Evolutionary conservation across 768 basidiomycete genomes (phyloP).

Genomic region (Mrakia blollopis): DNA sequence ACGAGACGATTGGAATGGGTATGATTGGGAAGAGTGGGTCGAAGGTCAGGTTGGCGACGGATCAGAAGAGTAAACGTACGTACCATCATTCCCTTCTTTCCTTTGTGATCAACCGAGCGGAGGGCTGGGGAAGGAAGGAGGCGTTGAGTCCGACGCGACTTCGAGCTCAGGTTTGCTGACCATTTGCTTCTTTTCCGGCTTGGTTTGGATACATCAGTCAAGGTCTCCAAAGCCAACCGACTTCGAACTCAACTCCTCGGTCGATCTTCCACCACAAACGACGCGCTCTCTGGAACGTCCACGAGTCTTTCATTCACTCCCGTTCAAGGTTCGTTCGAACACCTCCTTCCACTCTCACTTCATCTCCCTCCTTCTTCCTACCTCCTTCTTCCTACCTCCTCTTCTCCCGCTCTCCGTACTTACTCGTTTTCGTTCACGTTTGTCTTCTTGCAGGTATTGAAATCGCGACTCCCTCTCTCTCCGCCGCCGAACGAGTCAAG

Average conservation of each 20-base stretch:
- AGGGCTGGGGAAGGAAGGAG: too few species aligned
- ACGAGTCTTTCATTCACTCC: constrained; percentile 93
- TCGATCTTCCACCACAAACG: constrained; percentile 57
- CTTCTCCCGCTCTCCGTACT: constrained; percentile 1
- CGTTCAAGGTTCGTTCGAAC: constrained; percentile 63
- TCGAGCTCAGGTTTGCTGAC: background rate
- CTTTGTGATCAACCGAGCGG: too few species aligned
- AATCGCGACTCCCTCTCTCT: constrained; percentile 69
- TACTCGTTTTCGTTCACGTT: constrained; percentile 1
- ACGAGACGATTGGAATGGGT: constrained; percentile 94
- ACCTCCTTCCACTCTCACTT: background rate
- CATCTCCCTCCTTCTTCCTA: too few species aligned
- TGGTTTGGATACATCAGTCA: constrained; percentile 56
- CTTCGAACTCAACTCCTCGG: constrained; percentile 79
- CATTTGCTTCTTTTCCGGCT: background rate
- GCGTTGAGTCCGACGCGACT: background rate
- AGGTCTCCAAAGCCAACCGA: constrained; percentile 91
- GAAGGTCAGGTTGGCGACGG: constrained; percentile 72
- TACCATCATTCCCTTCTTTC: constrained; percentile 20
- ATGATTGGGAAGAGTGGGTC: constrained; percentile 93
- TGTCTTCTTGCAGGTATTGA: constrained; percentile 64
- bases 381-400: background rate
- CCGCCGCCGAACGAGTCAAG: constrained; percentile 75
- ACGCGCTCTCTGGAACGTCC: constrained; percentile 71
- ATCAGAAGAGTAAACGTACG: constrained; percentile 85